These are phyloP conservation scores for Bipolaris bicolor DNA, from an alignment of 2,329 filamentous ascomycete species.

Conservation along the genomic window DNA sequence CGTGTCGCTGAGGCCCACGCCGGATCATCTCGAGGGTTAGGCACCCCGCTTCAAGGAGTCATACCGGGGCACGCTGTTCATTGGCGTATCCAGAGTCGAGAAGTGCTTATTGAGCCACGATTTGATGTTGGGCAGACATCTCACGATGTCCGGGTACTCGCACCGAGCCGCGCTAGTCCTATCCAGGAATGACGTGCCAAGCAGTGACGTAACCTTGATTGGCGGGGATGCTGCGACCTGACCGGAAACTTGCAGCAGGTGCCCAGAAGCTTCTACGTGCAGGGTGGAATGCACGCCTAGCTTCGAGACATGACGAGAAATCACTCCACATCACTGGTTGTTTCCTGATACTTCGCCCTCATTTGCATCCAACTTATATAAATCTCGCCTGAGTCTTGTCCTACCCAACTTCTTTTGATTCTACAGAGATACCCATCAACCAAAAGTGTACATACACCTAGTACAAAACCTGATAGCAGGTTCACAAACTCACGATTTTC, in stretches of 20 bases:
- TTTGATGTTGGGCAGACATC: constrained; percentile 11
- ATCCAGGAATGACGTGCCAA: background rate
- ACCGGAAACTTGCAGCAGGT: constrained; percentile 25
- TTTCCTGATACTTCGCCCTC: constrained; percentile 25
- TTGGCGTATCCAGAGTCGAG: background rate
- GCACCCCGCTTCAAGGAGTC: background rate
- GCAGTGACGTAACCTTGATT: constrained; percentile 19
- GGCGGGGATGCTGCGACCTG: constrained; percentile 15
- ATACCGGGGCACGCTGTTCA: constrained; percentile 2
- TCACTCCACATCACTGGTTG: constrained; percentile 34
- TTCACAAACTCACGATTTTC: constrained; percentile 17
- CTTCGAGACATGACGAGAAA: constrained; percentile 31
- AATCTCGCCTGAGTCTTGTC: constrained; percentile 15
- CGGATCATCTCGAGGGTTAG: background rate
- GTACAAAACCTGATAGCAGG: constrained; percentile 18
- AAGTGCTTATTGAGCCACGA: background rate
- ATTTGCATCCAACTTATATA: constrained; percentile 32
- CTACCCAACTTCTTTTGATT: constrained; percentile 6
- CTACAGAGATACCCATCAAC: constrained; percentile 24
- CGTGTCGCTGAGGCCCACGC: constrained; percentile 10
- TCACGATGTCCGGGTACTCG: constrained; percentile 5
- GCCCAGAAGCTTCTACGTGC: constrained; percentile 37
- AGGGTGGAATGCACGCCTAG: constrained; percentile 25
- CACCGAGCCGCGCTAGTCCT: background rate
- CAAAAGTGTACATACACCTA: constrained; percentile 14